These are phyloP conservation scores for Leccinum rimulosum DNA, from an alignment of 768 basidiomycete species.

Conservation along the genomic window DNA sequence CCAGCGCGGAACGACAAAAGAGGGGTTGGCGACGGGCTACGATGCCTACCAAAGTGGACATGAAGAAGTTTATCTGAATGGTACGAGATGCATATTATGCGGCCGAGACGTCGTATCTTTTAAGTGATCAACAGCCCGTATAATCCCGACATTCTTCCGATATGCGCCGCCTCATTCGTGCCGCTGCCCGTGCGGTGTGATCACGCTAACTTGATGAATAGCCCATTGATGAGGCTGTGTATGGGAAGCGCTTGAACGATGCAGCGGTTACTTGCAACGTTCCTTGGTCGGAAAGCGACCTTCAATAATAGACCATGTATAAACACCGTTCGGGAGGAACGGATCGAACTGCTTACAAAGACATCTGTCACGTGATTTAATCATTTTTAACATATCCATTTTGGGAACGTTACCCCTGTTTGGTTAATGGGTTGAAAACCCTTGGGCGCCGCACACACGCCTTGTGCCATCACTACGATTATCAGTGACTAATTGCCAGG, in stretches of 20 bases:
- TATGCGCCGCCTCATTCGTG: constrained; percentile 13
- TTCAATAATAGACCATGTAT: neutral
- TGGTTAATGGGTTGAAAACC: neutral
- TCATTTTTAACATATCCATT: neutral
- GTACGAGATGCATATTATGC: too few relatives aligned
- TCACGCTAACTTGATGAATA: neutral
- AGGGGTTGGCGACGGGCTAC: too few relatives aligned
- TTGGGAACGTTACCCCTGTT: constrained; percentile 7
- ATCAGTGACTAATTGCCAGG: constrained; percentile 7
- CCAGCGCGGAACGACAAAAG: too few relatives aligned
- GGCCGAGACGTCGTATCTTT: too few relatives aligned
- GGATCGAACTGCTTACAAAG: neutral
- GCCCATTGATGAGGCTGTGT: neutral
- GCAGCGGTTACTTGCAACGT: neutral
- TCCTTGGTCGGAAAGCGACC: neutral
- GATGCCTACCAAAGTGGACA: too few relatives aligned
- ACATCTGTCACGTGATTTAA: neutral
- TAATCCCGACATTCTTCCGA: constrained; percentile 25
- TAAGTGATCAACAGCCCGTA: constrained; percentile 23
- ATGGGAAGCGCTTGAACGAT: neutral
- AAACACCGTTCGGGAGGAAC: neutral
- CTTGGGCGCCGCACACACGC: constrained; percentile 3
- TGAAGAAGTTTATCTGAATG: too few relatives aligned
- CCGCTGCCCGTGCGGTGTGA: too few relatives aligned
- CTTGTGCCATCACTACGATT: constrained; percentile 9